Base-by-base conservation (phyloP, 805 yeast species). In the Starmerella gropengiesseri region DNA sequence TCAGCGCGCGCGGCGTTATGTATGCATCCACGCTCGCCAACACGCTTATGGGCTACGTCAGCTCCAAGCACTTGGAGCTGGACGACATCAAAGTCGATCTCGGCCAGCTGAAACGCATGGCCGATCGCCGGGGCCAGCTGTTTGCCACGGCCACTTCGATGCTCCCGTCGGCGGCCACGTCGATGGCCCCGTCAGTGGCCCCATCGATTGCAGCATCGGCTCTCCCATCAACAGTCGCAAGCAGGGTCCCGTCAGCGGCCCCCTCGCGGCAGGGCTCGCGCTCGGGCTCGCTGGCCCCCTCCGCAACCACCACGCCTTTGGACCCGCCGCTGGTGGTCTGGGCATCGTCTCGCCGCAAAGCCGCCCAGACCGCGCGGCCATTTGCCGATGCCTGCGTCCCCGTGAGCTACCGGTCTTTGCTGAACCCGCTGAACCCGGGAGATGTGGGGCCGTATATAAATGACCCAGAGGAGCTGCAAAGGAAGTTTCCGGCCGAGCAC, bases 371-470 rank as follows among this genome's bases (percentile, higher is more conserved):
- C 5, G 85, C 89, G 0, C 69, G 71, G 42, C 75, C 70, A 44
- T 84, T 89, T 60, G 66, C 73, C 29, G 70, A 75, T 11, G 56
- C 58, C 12, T 82, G 83, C 8, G 71, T 83, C 44, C 69, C 72
- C 1, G 78, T 81, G 5, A 68, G 78, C 41, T 86, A 81, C 58
- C 69, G 95, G 46, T 76, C 86, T 23, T 93, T 86, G 59, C 66
- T 91, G 56, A 79, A 85, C 32, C 95, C 85, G 60, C 65, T 84
- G 56, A 84, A 87, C 55, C 95, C 95, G 0, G 97, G 98, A 17
- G 78, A 75, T 12, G 81, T 79, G 5, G 94, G 86, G 25, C 80
- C 77, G 28, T 61, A 85, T 65, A 57, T 74, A 0, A 73, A 69
- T 25, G 14, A 44, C 21, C 18, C 21, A 20, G 75, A 67, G 13